phyloP scores from a whole-genome alignment of 2,329 filamentous ascomycete species.

The Chaetomiaceae sp. region DNA sequence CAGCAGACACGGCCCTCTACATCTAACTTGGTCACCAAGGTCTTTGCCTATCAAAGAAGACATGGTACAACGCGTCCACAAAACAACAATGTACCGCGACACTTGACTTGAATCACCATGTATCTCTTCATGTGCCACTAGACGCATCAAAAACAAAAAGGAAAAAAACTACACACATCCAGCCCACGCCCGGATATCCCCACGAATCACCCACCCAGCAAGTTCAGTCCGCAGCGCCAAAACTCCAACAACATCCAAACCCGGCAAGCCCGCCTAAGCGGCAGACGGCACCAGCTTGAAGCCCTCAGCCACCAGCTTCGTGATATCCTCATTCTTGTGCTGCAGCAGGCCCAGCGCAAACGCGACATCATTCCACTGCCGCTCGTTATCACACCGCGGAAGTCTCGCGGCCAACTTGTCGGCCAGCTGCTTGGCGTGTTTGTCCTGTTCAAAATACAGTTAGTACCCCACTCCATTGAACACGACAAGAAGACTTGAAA shows the following conservation, averaged over 20 bases:
- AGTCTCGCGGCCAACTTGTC: conserved; percentile 88
- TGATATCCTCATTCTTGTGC: conserved; percentile 89
- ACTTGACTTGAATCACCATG: neutral
- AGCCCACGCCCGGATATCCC: neutral
- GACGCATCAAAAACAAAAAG: too few relatives aligned
- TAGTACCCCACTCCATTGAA: neutral
- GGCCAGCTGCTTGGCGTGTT: conserved; percentile 90
- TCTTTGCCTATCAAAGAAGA: too few relatives aligned
- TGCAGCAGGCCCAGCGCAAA: conserved; percentile 85
- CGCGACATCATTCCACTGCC: conserved; percentile 96
- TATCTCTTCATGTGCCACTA: too few relatives aligned
- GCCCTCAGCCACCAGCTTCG: conserved; percentile 68
- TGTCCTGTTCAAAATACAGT: conserved; percentile 61
- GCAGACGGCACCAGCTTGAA: conserved; percentile 65
- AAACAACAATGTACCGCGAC: too few relatives aligned
- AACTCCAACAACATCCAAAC: neutral
- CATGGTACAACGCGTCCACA: too few relatives aligned
- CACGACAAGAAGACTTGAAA: neutral
- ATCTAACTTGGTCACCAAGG: too few relatives aligned
- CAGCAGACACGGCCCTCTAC: too few relatives aligned
- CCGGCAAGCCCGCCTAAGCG: conserved; percentile 31
- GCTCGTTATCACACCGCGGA: conserved; percentile 79
- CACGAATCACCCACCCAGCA: neutral
- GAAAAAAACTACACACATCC: neutral
- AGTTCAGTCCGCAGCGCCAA: neutral